Percentiles rank a stretch among this genome's conserved stretches.
Evolutionary conservation across 352 stramenopile species (phyloP).

Genomic region (Phytopythium cucurbitacearum): DNA sequence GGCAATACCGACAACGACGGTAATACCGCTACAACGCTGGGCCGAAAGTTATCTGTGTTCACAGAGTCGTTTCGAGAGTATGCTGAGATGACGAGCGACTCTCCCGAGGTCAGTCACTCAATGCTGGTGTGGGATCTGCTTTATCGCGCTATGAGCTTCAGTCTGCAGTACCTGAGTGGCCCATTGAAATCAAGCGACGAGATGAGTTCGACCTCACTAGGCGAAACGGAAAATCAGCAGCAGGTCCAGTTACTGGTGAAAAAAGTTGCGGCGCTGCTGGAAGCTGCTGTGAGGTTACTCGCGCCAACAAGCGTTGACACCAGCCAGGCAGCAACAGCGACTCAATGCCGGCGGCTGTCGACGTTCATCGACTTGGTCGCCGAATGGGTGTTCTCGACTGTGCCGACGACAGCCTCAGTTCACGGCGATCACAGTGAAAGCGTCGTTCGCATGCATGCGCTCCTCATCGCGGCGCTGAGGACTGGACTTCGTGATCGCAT

Average conservation of each 20-base stretch:
- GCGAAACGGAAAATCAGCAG: background rate
- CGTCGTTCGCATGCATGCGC: background rate
- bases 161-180: conserved; percentile 12
- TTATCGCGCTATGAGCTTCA: conserved; percentile 22
- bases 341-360: conserved; percentile 8
- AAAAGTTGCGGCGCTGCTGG: conserved; percentile 8
- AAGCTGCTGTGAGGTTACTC: conserved; percentile 4
- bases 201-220: background rate
- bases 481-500: background rate
- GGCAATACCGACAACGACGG: background rate
- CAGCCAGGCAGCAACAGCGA: background rate
- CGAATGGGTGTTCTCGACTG: background rate
- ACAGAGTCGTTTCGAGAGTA: conserved; percentile 1
- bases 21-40: background rate
- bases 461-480: background rate
- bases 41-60: background rate
- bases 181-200: conserved; percentile 8
- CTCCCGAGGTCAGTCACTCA: background rate
- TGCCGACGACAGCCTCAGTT: background rate
- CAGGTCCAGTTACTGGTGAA: background rate
- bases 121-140: conserved; percentile 31
- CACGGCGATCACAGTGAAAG: background rate
- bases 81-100: background rate
- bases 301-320: background rate
- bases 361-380: conserved; percentile 2